phyloP scores from a whole-genome alignment of 495 filamentous ascomycete species.

The Chaetomium tenue region DNA sequence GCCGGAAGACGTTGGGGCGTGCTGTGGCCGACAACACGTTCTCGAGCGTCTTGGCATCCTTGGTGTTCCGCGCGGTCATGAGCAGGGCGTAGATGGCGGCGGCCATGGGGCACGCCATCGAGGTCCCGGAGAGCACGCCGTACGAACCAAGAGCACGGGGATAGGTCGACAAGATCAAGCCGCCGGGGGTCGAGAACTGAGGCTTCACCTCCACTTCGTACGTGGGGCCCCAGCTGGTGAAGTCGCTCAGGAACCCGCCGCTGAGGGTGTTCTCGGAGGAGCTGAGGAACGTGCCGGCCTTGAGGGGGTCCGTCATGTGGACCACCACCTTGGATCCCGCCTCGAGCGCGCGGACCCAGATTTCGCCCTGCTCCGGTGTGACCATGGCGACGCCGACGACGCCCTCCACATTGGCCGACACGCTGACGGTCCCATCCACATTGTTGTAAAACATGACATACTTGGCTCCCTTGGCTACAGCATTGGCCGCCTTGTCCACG shows the following conservation, averaged over 20 bases:
- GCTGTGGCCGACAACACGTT: slow-evolving; percentile 49
- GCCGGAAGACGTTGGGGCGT: slow-evolving; percentile 45
- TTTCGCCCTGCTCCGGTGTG: slow-evolving; percentile 43
- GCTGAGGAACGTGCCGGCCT: slow-evolving; percentile 38
- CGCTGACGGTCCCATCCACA: slow-evolving; percentile 35
- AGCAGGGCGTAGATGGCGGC: slow-evolving; percentile 56
- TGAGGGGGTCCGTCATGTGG: slow-evolving; percentile 43
- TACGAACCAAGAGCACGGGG: slow-evolving; percentile 53
- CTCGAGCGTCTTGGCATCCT: slow-evolving; percentile 48
- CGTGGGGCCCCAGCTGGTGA: slow-evolving; percentile 57
- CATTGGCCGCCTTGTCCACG: slow-evolving; percentile 49
- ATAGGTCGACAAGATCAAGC: slow-evolving; percentile 57
- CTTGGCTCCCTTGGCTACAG: slow-evolving; percentile 52
- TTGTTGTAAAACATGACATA: slow-evolving; percentile 58
- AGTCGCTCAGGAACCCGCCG: slow-evolving; percentile 50
- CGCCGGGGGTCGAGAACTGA: slow-evolving; percentile 54
- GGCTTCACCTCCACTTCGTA: slow-evolving; percentile 56
- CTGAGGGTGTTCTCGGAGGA: slow-evolving; percentile 40
- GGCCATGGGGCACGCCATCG: slow-evolving; percentile 59
- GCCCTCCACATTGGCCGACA: slow-evolving; percentile 32
- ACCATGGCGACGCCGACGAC: slow-evolving; percentile 48
- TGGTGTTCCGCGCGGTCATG: slow-evolving; percentile 48
- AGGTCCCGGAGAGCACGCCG: slow-evolving; percentile 56
- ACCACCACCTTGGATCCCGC: slow-evolving; percentile 43
- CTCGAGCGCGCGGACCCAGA: slow-evolving; percentile 42